These are phyloP conservation scores for Apiospora hydei DNA, from an alignment of 2,329 filamentous ascomycete species.

Conservation along the genomic window DNA sequence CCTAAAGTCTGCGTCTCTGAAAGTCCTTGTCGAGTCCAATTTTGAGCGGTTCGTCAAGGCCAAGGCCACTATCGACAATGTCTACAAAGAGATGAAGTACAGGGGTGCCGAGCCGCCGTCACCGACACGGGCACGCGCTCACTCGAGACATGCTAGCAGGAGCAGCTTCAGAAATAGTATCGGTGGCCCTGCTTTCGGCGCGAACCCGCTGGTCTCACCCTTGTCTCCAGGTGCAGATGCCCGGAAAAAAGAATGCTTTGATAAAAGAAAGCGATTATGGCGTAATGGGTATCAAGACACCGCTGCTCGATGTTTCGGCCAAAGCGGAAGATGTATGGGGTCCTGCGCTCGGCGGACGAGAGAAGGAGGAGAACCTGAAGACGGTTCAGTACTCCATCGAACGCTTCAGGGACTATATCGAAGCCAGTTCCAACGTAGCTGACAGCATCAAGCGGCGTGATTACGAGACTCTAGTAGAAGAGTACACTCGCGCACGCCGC, in stretches of 20 bases:
- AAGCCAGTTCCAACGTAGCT: conserved; percentile 77
- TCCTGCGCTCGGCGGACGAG: conserved; percentile 86
- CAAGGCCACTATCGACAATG: conserved; percentile 97
- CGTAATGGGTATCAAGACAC: conserved; percentile 84
- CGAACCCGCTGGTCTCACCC: conserved; percentile 49
- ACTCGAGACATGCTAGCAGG: conserved; percentile 73
- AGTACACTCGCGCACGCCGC: conserved; percentile 82
- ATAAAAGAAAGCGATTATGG: conserved; percentile 93
- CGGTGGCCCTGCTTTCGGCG: conserved; percentile 45
- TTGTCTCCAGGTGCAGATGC: conserved; percentile 56
- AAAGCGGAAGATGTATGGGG: conserved; percentile 99
- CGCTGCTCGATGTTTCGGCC: conserved; percentile 86
- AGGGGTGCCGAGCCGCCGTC: conserved; percentile 63
- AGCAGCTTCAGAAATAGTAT: conserved; percentile 67
- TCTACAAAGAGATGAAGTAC: conserved; percentile 97
- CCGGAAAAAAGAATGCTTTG: conserved; percentile 85
- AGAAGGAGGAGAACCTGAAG: conserved; percentile 89
- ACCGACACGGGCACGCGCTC: conserved; percentile 50
- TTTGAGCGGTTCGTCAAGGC: conserved; percentile 98
- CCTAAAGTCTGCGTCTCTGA: conserved; percentile 95
- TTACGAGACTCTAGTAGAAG: conserved; percentile 85
- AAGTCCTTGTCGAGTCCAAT: conserved; percentile 95
- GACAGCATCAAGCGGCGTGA: conserved; percentile 91
- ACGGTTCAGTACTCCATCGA: conserved; percentile 78
- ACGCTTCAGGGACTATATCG: conserved; percentile 81